Evolutionary conservation across 2,329 filamentous ascomycete species (phyloP), one percentile per base, ranked within the genome.

Genomic region (Xylariaceae sp.): DNA sequence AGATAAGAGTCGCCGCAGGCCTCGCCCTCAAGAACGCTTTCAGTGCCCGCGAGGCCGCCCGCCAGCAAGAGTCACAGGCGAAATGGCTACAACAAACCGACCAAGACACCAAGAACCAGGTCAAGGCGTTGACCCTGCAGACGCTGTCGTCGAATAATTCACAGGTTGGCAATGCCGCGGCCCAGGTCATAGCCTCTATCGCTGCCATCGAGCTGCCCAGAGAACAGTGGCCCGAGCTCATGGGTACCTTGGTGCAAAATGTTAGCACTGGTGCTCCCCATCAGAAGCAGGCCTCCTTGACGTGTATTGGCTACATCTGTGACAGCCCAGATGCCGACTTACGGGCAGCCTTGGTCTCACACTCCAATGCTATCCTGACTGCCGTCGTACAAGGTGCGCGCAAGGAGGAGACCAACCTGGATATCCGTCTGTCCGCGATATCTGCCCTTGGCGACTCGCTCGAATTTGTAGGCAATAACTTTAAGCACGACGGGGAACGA

Each of bases 11-110:
- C 54, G 90, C 92, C 54, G 92, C 92, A 56, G 92, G 89, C 79
- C 79, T 98, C 56, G 90, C 92, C 54, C 74, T 98, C 60, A 98
- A 98, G 72, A 98, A 98, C 75, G 85, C 92, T 58, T 97, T 98
- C 71, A 88, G 87, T 60, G 86, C 89, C 59, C 85, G 92, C 73
- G 92, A 98, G 67, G 83, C 83, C 59, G 71, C 80, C 58, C 84
- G 88, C 60, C 81, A 95, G 68, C 83, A 86, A 60, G 85, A 94
- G 63, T 79, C 97, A 42, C 92, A 97, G 70, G 76, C 81, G 60
- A 88, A 94, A 83, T 98, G 92, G 92, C 72, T 92, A 47, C 78
- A 83, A 62, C 81, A 85, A 60, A 83, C 90, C 52, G 84, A 88
- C 57, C 73, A 79, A 53, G 80, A 85, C 45, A 85, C 88, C 57